Conservation (phyloP, 495 filamentous ascomycete species). For the Mytilinidion resinicola region DNA sequence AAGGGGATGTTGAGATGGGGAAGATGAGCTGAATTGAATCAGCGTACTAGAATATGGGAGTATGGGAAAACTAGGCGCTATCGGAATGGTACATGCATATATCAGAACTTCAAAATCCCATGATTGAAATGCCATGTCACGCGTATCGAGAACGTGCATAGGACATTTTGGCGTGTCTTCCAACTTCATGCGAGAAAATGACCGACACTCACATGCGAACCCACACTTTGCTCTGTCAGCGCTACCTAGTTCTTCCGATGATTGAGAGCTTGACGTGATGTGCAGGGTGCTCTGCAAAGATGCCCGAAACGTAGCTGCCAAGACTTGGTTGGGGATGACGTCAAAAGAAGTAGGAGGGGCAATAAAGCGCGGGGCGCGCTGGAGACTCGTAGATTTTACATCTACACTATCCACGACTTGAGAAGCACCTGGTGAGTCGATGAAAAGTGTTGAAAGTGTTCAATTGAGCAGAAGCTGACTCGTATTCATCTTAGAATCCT, state of each 20-base stretch:
- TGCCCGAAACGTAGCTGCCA: slow-evolving; percentile 6
- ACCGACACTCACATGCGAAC: too few relatives aligned
- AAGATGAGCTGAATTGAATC: slow-evolving; percentile 40
- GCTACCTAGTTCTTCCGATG: too few relatives aligned
- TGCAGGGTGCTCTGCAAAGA: background rate
- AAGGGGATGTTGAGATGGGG: slow-evolving; percentile 61
- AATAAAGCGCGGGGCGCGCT: slow-evolving; percentile 14
- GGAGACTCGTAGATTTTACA: background rate
- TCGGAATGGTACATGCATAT: background rate
- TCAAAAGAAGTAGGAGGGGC: slow-evolving; percentile 2
- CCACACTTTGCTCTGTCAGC: too few relatives aligned
- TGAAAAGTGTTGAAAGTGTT: too few relatives aligned
- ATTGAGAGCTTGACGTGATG: background rate
- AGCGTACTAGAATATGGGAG: background rate
- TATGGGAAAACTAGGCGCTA: background rate
- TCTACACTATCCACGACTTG: too few relatives aligned
- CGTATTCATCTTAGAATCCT: too few relatives aligned
- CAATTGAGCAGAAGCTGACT: too few relatives aligned
- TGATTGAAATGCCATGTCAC: too few relatives aligned
- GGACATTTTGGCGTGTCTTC: too few relatives aligned
- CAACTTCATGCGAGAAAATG: too few relatives aligned
- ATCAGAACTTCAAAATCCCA: background rate
- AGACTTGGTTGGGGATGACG: slow-evolving; percentile 9
- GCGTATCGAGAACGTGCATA: too few relatives aligned
- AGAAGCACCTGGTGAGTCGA: too few relatives aligned